Evolutionary conservation across 2,329 filamentous ascomycete genomes (phyloP), one percentile per base, ranked within the genome.

Genomic region (Penicillium paneum): DNA sequence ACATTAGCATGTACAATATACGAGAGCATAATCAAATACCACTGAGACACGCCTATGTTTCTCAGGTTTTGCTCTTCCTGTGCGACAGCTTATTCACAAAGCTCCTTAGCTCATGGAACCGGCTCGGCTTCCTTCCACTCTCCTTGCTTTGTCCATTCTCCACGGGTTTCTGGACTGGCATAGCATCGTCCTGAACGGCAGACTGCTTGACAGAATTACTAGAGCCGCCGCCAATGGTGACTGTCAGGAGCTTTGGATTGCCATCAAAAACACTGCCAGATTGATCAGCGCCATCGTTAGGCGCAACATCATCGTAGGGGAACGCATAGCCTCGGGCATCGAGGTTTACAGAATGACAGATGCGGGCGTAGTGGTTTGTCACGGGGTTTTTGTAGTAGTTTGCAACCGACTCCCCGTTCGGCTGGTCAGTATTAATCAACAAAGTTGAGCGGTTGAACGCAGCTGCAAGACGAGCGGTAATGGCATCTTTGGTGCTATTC

Each of bases 361-460:
- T 80, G 53, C 85, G 78, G 44, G 83, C 75, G 68, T 87, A 89
- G 69, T 89, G 85, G 70, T 89, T 89, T 39, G 85, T 87, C 44
- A 81, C 69, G 3, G 62, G 52, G 13, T 79, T 71, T 38, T 68
- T 60, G 70, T 88, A 88, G 67, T 85, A 88, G 8, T 66, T 68
- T 6, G 66, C 67, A 2, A 79, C 71, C 0, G 64, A 58, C 66
- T 83, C 81, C 47, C 76, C 75, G 51, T 81, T 76, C 13, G 82
- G 84, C 72, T 82, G 84, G 60, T 66, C 63, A n/a, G 69, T 49
- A 62, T 81, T 58, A 19, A 72, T 66, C 46, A 89, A 72, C 56
- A 94, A 72, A 11, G 87, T 92, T 32, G 82, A 85, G 21, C 90
- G 81, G 72, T 92, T 91, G 65, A 93, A 83, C 0, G 87, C 88